Evolutionary conservation across 768 basidiomycete species (phyloP).

Genomic region (Hemileccinum rubropunctum): DNA sequence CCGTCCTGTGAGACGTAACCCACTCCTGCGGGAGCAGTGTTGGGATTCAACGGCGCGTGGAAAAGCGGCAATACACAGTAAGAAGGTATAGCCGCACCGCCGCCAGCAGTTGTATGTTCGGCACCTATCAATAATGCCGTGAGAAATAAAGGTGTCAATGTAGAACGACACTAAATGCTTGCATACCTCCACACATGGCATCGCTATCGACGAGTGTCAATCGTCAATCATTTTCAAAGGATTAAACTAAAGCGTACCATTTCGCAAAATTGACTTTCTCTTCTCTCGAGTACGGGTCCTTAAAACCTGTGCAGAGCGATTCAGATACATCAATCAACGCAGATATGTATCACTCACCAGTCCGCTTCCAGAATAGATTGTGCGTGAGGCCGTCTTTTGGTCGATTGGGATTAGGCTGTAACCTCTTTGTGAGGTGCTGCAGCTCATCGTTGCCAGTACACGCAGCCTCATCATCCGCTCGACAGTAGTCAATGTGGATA

Average conservation of each 20-base stretch:
- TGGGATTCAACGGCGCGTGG: constrained; percentile 38
- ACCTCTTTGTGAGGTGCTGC: constrained; percentile 42
- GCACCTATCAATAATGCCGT: constrained; percentile 36
- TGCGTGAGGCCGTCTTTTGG: constrained; percentile 57
- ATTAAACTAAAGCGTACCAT: constrained; percentile 39
- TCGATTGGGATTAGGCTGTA: constrained; percentile 45
- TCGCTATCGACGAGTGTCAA: constrained; percentile 34
- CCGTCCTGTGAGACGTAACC: constrained; percentile 58
- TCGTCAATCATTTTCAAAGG: background rate
- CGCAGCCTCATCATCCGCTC: constrained; percentile 31
- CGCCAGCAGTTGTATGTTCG: constrained; percentile 44
- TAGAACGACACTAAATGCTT: background rate
- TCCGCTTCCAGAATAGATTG: constrained; percentile 54
- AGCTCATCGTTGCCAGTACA: constrained; percentile 43
- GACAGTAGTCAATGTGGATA: constrained; percentile 55
- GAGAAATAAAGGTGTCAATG: background rate
- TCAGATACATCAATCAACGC: background rate
- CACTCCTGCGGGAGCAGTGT: constrained; percentile 25
- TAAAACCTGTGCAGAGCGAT: constrained; percentile 42
- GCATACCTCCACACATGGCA: constrained; percentile 47
- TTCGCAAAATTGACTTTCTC: constrained; percentile 52
- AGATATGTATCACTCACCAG: constrained; percentile 35
- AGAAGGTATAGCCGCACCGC: constrained; percentile 44
- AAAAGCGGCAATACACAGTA: constrained; percentile 55
- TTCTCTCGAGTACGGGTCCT: constrained; percentile 61